Base-by-base conservation (phyloP, 2,329 filamentous ascomycete species). In the Cordyceps pruinosa region DNA sequence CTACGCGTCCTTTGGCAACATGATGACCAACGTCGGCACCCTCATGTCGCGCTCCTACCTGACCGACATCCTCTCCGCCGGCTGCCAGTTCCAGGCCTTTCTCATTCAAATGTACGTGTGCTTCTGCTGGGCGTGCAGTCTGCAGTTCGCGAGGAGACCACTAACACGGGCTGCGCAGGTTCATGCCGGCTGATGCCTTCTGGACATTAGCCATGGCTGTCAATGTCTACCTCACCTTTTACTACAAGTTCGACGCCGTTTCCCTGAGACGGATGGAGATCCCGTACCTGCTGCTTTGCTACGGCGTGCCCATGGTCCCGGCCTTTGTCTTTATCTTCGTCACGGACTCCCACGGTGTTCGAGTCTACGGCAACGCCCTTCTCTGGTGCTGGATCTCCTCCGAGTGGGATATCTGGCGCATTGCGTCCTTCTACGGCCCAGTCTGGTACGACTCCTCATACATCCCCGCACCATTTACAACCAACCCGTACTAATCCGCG, bases 211-310 rank as follows among this genome's bases (percentile, higher is more conserved):
- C 87, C 55, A 94, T 95, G 89, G 88, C 89, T 1, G 78, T 86
- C 63, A 95, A 94, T 67, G 89, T 94, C 52, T 90, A 90, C 68
- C 72, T 93, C 15, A 91, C 89, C 0, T 90, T 94, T 66, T 91
- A 90, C 69, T 78, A 77, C 65, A 88, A 87, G 61, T 92, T 85
- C 63, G 83, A 87, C 59, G 82, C 85, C 1, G 71, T 77, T 4
- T 78, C 81, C 53, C 73, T 94, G 15, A 83, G 83, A 12, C 76
- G 71, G 45, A 78, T 93, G 66, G 90, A 94, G 66, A 80, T 85
- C 46, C 85, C 80, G 58, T 94, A 94, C 62, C 68, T 90, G 1
- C 32, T 85, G 1, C 67, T 77, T 57, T 90, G 88, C 67, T 94
- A 94, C 60, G 89, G 89, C 0, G 60, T 90, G 3, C 88, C 89